These are phyloP conservation scores for Chrysoporthe cubensis DNA, from an alignment of 2,329 filamentous ascomycete species.

Conservation along the genomic window DNA sequence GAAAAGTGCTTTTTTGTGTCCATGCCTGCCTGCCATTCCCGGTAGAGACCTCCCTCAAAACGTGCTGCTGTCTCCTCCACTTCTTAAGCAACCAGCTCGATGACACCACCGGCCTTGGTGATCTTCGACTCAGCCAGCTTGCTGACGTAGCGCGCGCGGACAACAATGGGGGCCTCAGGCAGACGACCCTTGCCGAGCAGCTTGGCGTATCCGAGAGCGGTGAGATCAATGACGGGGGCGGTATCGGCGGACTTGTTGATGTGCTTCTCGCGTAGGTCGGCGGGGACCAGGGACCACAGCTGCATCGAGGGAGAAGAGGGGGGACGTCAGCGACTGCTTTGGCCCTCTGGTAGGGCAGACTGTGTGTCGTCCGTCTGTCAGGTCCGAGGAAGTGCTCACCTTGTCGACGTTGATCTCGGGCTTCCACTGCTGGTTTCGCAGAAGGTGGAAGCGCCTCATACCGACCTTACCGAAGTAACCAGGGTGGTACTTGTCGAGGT, in stretches of 20 bases:
- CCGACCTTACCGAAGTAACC: constrained; percentile 99
- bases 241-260: constrained; percentile 78
- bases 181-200: constrained; percentile 97
- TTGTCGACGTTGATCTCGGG: constrained; percentile 99
- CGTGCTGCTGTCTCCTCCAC: neutral
- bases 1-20: constrained; percentile 25
- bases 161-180: constrained; percentile 89
- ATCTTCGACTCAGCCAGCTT: constrained; percentile 99
- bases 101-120: constrained; percentile 92
- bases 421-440: constrained; percentile 97
- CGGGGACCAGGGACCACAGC: constrained; percentile 95
- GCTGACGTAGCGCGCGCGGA: constrained; percentile 93
- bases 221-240: constrained; percentile 96
- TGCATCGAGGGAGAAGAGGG: constrained; percentile 41
- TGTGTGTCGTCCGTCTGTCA: neutral
- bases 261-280: constrained; percentile 93
- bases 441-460: constrained; percentile 97
- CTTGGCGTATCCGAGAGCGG: constrained; percentile 97
- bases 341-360: constrained; percentile 7
- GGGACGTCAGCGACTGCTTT: constrained; percentile 32
- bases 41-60: constrained; percentile 1
- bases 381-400: constrained; percentile 55
- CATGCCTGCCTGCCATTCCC: constrained; percentile 22
- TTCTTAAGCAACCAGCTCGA: constrained; percentile 88
- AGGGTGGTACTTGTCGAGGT: constrained; percentile 84